Base-by-base conservation (phyloP, 331 rosid genomes). In the Quercus lobata region DNA sequence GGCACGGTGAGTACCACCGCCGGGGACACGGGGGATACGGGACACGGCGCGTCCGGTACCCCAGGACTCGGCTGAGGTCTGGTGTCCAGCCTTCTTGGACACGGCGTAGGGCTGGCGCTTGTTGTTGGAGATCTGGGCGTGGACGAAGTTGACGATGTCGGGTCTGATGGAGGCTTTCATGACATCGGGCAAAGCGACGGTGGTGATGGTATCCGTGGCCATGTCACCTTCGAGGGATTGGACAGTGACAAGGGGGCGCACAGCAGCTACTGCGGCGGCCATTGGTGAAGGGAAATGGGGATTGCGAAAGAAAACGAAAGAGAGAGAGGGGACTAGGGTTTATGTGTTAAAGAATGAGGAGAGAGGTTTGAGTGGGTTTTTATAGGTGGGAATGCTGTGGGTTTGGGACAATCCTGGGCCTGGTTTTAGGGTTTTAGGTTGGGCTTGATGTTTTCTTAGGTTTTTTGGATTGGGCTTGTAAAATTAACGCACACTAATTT, bases 211-310 rank as follows among this genome's bases (percentile, higher is more conserved):
- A 15, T 93, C 94, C 29, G 93, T 86, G 68, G 90, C 87, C 89
- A 86, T 90, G 83, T 93, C 97, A 17, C 95, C 97, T 0, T 91
- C 98, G 0, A 93, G 74, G 77, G 88, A 5, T 25, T 91, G 97
- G 10, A 93, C 89, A 6, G 90, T 82, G 75, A 93, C 93, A 15
- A 93, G 95, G 0, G 98, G 98, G 0, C 98, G 97, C 1, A 90
- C 76, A 7, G 88, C 97, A 1, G 46, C 46, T 41, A 41, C 12
- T 41, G 90, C 88, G 73, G 94, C 92, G 53, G 91, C 94, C 88
- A 84, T 85, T 57, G 83, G 17, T 6, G 55, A 41, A 21, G 57
- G 49, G 63, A 71, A 16, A 24, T 21, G 30, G 14, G 21, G 16
- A 19, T n/a, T 14, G 71, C 15, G 34, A 12, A 30, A 14, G 6